Conservation (phyloP, 2,329 filamentous ascomycete species). For the Talaromyces verruculosus region DNA sequence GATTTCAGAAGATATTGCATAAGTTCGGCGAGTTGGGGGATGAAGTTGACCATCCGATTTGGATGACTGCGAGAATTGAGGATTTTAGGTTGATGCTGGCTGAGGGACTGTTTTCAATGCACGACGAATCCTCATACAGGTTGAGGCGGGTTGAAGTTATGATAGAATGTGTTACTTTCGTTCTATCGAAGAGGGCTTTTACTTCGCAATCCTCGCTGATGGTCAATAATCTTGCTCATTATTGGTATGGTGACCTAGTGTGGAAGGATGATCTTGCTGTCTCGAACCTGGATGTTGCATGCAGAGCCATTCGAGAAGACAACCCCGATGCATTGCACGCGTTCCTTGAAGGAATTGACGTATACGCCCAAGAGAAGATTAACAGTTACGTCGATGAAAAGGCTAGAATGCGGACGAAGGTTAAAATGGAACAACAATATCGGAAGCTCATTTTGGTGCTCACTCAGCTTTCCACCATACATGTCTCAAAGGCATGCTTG, state of each 20-base stretch:
- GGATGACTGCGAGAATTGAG: not conserved
- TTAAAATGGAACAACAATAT: not conserved
- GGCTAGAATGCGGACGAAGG: not conserved
- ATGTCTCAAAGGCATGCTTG: not conserved
- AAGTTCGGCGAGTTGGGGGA: not conserved
- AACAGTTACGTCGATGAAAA: not conserved
- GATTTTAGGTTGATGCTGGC: not conserved
- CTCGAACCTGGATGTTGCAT: not conserved
- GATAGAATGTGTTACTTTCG: not conserved
- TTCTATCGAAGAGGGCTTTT: not conserved
- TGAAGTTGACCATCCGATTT: not conserved
- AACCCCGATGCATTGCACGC: not conserved
- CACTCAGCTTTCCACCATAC: not conserved
- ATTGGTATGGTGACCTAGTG: not conserved
- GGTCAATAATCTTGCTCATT: not conserved
- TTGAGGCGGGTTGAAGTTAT: not conserved
- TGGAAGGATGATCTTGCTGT: not conserved
- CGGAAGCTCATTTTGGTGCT: not conserved
- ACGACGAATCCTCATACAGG: not conserved
- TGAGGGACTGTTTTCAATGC: not conserved
- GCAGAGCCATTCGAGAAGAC: not conserved
- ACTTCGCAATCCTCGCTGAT: not conserved
- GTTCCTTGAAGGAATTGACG: not conserved
- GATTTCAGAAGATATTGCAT: not conserved
- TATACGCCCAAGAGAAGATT: not conserved